These are phyloP conservation scores for Raphidocelis subcapitata DNA, from an alignment of 139 green algal genomes.

Conservation along the genomic window DNA sequence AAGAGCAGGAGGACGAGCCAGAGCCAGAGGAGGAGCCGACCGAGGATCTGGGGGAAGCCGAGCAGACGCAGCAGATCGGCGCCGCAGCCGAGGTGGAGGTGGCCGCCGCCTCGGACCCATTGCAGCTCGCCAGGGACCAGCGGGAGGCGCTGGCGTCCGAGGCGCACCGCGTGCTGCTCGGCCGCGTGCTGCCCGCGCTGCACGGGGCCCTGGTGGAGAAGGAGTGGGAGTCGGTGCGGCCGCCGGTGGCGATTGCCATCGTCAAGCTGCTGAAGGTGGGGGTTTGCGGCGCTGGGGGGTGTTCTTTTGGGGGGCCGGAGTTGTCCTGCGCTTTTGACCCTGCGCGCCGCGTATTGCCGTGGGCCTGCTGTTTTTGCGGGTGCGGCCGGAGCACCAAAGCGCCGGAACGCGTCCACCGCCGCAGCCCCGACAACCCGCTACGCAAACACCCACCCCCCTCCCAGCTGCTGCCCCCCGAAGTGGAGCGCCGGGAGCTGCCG, in stretches of 20 bases:
- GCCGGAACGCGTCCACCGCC: too few species aligned
- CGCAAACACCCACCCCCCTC: not conserved
- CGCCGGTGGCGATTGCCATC: conserved; percentile 77
- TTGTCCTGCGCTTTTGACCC: too few species aligned
- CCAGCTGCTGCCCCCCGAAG: conserved; percentile 63
- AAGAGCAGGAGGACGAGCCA: conserved; percentile 15
- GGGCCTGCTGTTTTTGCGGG: not conserved
- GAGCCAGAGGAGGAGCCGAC: conserved; percentile 21
- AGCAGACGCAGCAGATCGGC: conserved; percentile 1
- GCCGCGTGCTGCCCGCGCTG: conserved; percentile 63
- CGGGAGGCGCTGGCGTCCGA: conserved; percentile 19
- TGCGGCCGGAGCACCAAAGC: too few species aligned
- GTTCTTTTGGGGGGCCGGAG: not conserved
- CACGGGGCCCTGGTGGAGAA: conserved; percentile 51
- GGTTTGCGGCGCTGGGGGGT: not conserved
- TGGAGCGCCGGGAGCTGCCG: conserved; percentile 64
- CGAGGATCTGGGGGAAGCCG: conserved; percentile 12
- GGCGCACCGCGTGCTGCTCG: conserved; percentile 37
- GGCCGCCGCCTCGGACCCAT: not conserved
- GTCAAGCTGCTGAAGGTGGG: conserved; percentile 71
- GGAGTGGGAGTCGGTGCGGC: conserved; percentile 48
- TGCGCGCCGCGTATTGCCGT: too few species aligned
- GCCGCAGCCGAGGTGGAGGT: conserved; percentile 7
- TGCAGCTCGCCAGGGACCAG: not conserved
- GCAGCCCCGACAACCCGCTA: too few species aligned